phyloP scores from a whole-genome alignment of 2,329 filamentous ascomycete species.

The Xylariaceae sp. region DNA sequence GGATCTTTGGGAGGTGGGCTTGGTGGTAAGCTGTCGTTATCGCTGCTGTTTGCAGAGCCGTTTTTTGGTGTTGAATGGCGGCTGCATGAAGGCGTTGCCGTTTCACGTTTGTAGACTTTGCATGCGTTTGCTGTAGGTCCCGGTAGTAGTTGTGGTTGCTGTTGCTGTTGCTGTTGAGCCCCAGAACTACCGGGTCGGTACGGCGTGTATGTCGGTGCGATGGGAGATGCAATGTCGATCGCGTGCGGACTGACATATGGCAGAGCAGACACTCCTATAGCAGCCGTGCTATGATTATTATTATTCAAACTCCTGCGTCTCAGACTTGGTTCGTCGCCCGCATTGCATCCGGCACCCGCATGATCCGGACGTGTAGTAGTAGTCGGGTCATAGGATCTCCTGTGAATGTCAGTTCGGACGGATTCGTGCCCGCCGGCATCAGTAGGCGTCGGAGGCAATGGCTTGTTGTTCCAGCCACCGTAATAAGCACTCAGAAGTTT shows the following conservation, averaged over 20 bases:
- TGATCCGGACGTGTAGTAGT: background rate
- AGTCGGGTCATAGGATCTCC: background rate
- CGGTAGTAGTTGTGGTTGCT: background rate
- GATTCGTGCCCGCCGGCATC: no score
- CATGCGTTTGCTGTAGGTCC: no score
- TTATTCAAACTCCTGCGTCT: background rate
- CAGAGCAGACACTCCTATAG: no score
- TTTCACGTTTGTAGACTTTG: background rate
- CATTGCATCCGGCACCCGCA: background rate
- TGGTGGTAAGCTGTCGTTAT: no score
- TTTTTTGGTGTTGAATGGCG: no score
- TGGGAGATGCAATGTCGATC: background rate
- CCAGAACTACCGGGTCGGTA: slow-evolving; percentile 9
- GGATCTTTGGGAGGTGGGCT: no score
- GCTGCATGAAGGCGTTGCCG: background rate
- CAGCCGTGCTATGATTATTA: no score
- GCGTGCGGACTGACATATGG: background rate
- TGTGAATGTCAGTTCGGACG: background rate
- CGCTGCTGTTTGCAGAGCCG: no score
- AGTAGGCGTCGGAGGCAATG: no score
- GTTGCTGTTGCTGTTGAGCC: no score
- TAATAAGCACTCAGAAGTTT: no score
- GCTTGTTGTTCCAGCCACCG: no score
- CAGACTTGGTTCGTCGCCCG: background rate
- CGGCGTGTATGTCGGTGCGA: slow-evolving; percentile 7